Evolutionary conservation across 306 rosid species (phyloP).

Genomic region (Parietaria judaica): DNA sequence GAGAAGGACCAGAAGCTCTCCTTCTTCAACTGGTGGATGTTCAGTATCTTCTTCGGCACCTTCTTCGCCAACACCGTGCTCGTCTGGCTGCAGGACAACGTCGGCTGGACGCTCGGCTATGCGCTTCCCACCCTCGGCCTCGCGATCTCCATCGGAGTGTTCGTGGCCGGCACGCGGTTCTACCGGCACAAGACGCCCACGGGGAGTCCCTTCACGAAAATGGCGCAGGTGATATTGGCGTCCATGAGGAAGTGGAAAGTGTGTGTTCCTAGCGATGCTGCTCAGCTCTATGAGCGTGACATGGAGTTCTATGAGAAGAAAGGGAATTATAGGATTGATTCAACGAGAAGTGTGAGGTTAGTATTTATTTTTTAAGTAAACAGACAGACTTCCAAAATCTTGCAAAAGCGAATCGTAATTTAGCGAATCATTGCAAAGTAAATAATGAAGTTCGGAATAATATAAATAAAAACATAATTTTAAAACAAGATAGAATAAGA

Average conservation of each 20-base stretch:
- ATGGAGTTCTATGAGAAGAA: constrained; percentile 34
- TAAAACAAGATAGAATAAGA: no score
- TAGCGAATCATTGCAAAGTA: no score
- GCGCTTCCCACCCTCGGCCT: constrained; percentile 83
- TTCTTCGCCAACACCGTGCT: constrained; percentile 67
- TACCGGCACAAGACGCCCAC: constrained; percentile 63
- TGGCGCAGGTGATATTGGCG: constrained; percentile 57
- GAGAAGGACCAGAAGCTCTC: constrained; percentile 73
- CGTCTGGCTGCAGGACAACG: constrained; percentile 81
- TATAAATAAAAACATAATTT: no score
- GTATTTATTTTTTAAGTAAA: neutral
- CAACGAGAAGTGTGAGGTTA: constrained; percentile 69
- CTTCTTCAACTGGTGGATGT: constrained; percentile 99
- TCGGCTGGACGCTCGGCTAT: constrained; percentile 90
- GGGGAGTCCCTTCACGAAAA: constrained; percentile 43
- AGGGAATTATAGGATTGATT: constrained; percentile 49
- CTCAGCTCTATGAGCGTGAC: constrained; percentile 49
- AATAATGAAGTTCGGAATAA: no score
- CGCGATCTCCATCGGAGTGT: constrained; percentile 45
- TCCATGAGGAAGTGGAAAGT: constrained; percentile 53
- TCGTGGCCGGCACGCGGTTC: constrained; percentile 57
- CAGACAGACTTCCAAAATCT: no score
- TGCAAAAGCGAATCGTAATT: no score
- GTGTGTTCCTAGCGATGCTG: constrained; percentile 47
- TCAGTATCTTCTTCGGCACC: constrained; percentile 79